Evolutionary conservation across 352 stramenopile genomes (phyloP), one percentile per base, ranked within the genome.

Genomic region (Pythium aphanidermatum): DNA sequence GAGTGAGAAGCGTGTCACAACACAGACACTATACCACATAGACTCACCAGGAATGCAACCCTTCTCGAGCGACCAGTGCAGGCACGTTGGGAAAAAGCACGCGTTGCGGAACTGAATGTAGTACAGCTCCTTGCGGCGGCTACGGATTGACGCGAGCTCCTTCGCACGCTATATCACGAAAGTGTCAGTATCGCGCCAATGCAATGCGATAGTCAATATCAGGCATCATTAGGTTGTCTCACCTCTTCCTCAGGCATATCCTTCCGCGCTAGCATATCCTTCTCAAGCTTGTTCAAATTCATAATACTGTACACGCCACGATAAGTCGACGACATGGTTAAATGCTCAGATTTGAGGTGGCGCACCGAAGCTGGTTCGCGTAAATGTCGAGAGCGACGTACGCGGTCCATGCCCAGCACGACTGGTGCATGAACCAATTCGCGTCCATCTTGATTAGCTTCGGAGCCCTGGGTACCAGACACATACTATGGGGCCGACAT

Each of bases 311-410:
- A 26, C n/a, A 2, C 21, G 41, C 33, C 28, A 20, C 16, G 26
- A 32, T 12, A 35, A 27, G 19, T 17, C 25, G 45, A 30, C 23
- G 23, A 9, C 31, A 21, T n/a, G 11, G 10, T 10, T 40, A 31
- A 27, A 26, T 3, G 37, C 3, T 9, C 16, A 20, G 6, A 17
- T 23, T 4, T 29, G 37, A 39, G 43, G 28, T 23, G 19, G 56
- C 70, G 14, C 52, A 92, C 80, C 81, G 68, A 19, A 79, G 53
- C 35, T 80, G 64, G 40, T 89, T 90, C 17, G 72, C 78, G 41
- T 89, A 92, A 14, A 92, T 46, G 56, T 92, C 81, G 26, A 92
- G 37, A 3, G 83, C 61, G 21, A 92, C 74, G 53, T 85, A 92
- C 16, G 83, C 20, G 0, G 72, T 74, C 81, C 81, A 92, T 5